These are phyloP conservation scores for Mortierella alpina DNA, from an alignment of 192 early-diverging fungal species.

Conservation along the genomic window DNA sequence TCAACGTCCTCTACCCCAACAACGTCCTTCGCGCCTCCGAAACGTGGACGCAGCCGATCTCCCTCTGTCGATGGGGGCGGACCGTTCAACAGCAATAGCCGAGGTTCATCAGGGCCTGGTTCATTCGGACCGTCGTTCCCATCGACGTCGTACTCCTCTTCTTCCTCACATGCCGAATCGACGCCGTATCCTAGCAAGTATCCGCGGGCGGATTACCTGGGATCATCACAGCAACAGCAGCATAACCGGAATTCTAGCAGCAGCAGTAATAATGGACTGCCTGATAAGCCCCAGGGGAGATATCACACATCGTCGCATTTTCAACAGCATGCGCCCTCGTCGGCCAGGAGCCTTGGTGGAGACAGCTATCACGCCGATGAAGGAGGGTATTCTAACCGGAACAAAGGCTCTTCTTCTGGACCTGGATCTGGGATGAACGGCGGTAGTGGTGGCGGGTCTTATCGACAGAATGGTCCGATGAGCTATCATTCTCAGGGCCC, in stretches of 20 bases:
- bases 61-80: neutral
- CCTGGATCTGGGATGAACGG: neutral
- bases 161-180: slow-evolving; percentile 5
- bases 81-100: neutral
- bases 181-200: slow-evolving; percentile 22
- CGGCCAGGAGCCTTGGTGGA: neutral
- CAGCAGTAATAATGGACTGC: slow-evolving; percentile 13
- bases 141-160: neutral
- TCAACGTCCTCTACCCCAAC: slow-evolving; percentile 37
- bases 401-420: too few relatives aligned
- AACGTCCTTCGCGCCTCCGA: slow-evolving; percentile 22
- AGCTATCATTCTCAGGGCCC: slow-evolving; percentile 12
- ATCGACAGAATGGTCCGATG: slow-evolving; percentile 20
- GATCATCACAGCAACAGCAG: neutral
- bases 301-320: neutral
- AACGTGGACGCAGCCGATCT: slow-evolving; percentile 32
- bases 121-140: slow-evolving; percentile 11
- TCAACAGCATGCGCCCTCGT: neutral
- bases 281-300: slow-evolving; percentile 29
- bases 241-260: slow-evolving; percentile 13
- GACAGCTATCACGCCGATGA: slow-evolving; percentile 16
- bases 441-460: slow-evolving; percentile 7
- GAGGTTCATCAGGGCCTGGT: slow-evolving; percentile 12
- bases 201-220: slow-evolving; percentile 48
- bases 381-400: slow-evolving; percentile 1